Base-by-base conservation (phyloP, 208 protist species). In the Leishmania braziliensis region DNA sequence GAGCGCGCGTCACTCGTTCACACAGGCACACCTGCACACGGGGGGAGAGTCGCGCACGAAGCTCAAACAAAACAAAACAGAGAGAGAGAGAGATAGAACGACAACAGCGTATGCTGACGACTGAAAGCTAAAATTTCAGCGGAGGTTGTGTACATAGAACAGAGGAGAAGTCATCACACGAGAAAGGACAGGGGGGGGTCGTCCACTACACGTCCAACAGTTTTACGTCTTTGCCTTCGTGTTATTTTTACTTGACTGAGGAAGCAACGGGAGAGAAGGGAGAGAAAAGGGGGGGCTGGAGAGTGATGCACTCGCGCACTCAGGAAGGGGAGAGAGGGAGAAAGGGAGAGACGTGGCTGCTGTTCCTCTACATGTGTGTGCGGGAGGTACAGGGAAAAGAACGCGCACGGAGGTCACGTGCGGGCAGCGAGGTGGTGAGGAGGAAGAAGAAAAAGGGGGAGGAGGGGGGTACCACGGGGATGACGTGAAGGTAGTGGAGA, bases 31-130 rank as follows among this genome's bases (percentile, higher is more conserved):
- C 43, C 43, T 46, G 48, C n/a, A 77, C 56, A 79, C 78, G 58
- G 71, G 78, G 48, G 43, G 29, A 83, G 65, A 78, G 43, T 46
- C 43, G 54, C 26, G 39, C 62, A n/a, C 29, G 39, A 26, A 53
- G n/a, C n/a, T 78, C 50, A 29, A 62, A 23, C 69, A 54, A 46
- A 70, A 65, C 62, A 26, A 58, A 77, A 46, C 0, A 16, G 3
- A 33, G 39, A 69, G 68, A 78, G 68, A 23, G 36, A 73, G 33
- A 54, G n/a, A 76, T 3, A 77, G 46, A 82, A 83, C 39, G 50
- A n/a, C 48, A 75, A 78, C 82, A 83, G 76, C 54, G 83, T 46
- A 46, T 46, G 43, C 43, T 46, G 43, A 46, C 43, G 43, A 46
- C 43, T 46, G 43, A 46, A 46, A 46, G 3, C 43, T 46, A 4